A percentile compares a stretch with the other conserved stretches of the same genome.
phyloP scores from a whole-genome alignment of 257 asterid genomes.

The Fraxinus anomala region DNA sequence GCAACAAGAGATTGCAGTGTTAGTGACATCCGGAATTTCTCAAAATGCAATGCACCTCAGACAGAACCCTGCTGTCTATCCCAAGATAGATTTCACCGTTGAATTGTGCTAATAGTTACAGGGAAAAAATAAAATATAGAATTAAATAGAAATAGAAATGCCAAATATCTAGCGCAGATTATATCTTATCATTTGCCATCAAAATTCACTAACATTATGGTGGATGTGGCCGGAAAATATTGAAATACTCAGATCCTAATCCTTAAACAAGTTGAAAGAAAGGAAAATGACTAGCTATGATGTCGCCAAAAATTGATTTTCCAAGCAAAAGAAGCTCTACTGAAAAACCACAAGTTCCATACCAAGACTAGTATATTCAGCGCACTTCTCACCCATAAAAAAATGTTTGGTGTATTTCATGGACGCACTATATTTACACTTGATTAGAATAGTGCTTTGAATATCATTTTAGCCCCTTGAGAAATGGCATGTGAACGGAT shows the following conservation, averaged over 20 bases:
- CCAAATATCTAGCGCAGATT: neutral
- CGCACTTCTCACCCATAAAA: neutral
- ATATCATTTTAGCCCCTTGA: neutral
- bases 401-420: neutral
- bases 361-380: neutral
- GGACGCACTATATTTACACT: slow-evolving; percentile 19
- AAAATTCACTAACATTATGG: slow-evolving; percentile 7
- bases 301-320: neutral
- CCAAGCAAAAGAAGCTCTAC: neutral
- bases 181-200: slow-evolving; percentile 10
- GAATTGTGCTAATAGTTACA: too few relatives aligned
- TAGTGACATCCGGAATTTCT: too few relatives aligned
- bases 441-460: neutral
- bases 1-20: too few relatives aligned
- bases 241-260: slow-evolving; percentile 18
- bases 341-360: neutral
- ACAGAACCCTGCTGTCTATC: too few relatives aligned
- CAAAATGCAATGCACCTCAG: too few relatives aligned
- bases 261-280: neutral
- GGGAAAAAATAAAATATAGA: too few relatives aligned
- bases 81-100: too few relatives aligned
- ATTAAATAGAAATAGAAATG: neutral
- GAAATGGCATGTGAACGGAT: neutral
- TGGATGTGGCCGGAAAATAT: slow-evolving; percentile 22
- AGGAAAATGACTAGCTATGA: neutral